Conservation (phyloP, 257 asterid genomes). For the Buddleja alternifolia region DNA sequence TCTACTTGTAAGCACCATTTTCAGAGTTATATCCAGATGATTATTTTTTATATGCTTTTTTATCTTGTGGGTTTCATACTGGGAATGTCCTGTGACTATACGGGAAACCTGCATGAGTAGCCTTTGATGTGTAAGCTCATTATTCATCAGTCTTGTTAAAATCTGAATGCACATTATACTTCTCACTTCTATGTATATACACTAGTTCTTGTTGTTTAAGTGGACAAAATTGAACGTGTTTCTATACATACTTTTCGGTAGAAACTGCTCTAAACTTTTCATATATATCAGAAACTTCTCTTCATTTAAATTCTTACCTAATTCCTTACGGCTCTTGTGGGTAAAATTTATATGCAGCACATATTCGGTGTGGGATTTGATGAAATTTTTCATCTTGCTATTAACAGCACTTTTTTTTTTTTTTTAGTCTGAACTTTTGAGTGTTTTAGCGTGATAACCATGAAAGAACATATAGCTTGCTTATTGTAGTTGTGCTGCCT, state of each 20-base stretch:
- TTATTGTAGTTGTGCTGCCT: not conserved
- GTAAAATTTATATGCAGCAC: conserved; percentile 1
- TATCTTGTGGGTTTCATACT: conserved; percentile 2
- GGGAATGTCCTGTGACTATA: conserved; percentile 20
- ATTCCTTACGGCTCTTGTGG: conserved; percentile 12
- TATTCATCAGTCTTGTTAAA: not conserved
- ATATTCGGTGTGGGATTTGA: not conserved
- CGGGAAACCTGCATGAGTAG: conserved; percentile 24
- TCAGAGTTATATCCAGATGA: conserved; percentile 19
- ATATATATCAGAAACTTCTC: not conserved
- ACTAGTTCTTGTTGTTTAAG: conserved; percentile 15
- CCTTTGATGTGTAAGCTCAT: conserved; percentile 12
- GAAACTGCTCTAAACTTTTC: not conserved
- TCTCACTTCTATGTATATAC: conserved; percentile 2
- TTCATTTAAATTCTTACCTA: not conserved
- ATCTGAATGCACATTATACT: conserved; percentile 16
- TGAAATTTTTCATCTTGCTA: not conserved
- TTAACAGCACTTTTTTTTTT: not conserved
- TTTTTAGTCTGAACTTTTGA: conserved; percentile 1
- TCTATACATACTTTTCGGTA: conserved; percentile 10
- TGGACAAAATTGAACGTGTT: not conserved
- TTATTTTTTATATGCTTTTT: conserved; percentile 9
- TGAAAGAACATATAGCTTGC: conserved; percentile 15
- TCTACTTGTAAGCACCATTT: conserved; percentile 76
- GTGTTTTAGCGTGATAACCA: conserved; percentile 10